Evolutionary conservation across 257 asterid species (phyloP).

Genomic region (Ocimum tenuiflorum): DNA sequence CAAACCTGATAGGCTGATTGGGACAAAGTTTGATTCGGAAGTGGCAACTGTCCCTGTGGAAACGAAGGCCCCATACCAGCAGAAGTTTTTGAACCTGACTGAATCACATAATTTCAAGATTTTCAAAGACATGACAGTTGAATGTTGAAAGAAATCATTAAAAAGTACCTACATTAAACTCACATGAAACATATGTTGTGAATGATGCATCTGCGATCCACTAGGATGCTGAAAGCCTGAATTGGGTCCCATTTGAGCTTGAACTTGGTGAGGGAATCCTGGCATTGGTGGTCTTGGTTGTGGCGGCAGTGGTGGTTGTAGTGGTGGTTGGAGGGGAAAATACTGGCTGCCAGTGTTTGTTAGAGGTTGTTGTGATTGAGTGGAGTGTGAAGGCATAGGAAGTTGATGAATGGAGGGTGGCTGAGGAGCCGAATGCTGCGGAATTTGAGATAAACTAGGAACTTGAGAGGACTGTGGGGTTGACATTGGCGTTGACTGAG

Average conservation of each 20-base stretch:
- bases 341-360: constrained; percentile 52
- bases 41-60: constrained; percentile 66
- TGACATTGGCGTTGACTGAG: constrained; percentile 47
- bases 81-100: constrained; percentile 62
- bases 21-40: constrained; percentile 52
- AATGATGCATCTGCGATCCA: constrained; percentile 67
- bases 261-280: constrained; percentile 61
- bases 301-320: constrained; percentile 65
- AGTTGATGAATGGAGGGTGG: constrained; percentile 52
- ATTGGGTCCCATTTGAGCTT: constrained; percentile 61
- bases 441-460: constrained; percentile 45
- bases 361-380: constrained; percentile 60
- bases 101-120: constrained; percentile 28
- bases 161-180: constrained; percentile 26
- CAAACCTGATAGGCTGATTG: constrained; percentile 73
- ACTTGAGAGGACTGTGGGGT: constrained; percentile 52
- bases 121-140: neutral
- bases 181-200: constrained; percentile 79
- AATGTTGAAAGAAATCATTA: neutral
- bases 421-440: constrained; percentile 58
- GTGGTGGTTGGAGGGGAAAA: constrained; percentile 54
- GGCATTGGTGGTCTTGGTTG: constrained; percentile 55
- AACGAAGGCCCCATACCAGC: constrained; percentile 63
- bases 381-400: constrained; percentile 43
- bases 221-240: constrained; percentile 66